Conservation (phyloP, 1,284 basidiomycete species). For the Malassezia furfur region DNA sequence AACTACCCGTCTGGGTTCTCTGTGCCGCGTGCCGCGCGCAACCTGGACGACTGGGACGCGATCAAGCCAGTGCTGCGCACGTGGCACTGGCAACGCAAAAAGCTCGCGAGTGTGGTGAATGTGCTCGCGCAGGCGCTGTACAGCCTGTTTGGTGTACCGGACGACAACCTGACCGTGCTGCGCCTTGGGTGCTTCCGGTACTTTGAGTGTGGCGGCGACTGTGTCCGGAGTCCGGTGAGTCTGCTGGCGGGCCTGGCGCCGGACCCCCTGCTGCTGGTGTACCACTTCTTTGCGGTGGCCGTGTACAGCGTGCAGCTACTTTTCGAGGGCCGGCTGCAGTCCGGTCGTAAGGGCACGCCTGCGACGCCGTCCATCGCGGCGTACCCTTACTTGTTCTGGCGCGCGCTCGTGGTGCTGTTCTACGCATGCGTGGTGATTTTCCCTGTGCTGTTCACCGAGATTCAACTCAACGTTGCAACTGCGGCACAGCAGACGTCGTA, state of each 20-base stretch:
- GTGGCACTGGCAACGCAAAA: conserved; percentile 46
- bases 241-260: conserved; percentile 55
- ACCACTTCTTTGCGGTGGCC: conserved; percentile 91
- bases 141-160: conserved; percentile 49
- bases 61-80: conserved; percentile 29
- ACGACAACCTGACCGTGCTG: conserved; percentile 68
- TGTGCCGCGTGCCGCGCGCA: conserved; percentile 6
- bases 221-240: conserved; percentile 71
- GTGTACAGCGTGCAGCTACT: conserved; percentile 82
- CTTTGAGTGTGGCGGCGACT: conserved; percentile 85
- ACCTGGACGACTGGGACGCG: conserved; percentile 30
- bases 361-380: conserved; percentile 19
- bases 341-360: conserved; percentile 15
- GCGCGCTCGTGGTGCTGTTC: conserved; percentile 34
- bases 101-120: conserved; percentile 42
- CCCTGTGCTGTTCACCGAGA: conserved; percentile 43
- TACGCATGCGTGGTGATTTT: conserved; percentile 44
- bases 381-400: conserved; percentile 29
- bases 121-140: conserved; percentile 46
- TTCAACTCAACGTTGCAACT: neutral
- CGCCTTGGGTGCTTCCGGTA: conserved; percentile 93
- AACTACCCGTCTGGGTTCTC: conserved; percentile 7
- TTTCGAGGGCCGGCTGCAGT: conserved; percentile 53
- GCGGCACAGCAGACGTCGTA: neutral
- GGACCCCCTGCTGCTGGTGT: conserved; percentile 66